These are phyloP conservation scores for Naegleria gruberi DNA, from an alignment of 208 protist species.

Conservation along the genomic window DNA sequence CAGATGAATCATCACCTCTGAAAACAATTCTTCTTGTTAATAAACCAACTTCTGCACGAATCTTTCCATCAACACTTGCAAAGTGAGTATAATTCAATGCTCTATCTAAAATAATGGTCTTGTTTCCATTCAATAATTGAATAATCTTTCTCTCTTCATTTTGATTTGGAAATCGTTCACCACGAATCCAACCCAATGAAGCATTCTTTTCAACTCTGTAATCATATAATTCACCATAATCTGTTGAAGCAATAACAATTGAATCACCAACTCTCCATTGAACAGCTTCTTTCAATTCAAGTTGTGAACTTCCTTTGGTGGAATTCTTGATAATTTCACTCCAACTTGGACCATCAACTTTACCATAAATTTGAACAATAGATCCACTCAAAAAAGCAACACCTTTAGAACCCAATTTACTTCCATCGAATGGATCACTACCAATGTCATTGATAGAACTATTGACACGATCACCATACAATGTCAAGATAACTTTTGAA, in stretches of 20 bases:
- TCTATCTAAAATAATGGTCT: background rate
- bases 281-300: background rate
- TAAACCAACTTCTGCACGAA: background rate
- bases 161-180: background rate
- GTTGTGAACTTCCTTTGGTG: background rate
- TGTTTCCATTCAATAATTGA: background rate
- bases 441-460: background rate
- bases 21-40: conserved; percentile 2
- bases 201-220: too few species aligned
- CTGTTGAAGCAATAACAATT: background rate
- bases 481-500: background rate
- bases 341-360: background rate
- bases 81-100: conserved; percentile 12
- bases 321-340: background rate
- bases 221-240: background rate
- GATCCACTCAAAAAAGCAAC: background rate
- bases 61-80: background rate
- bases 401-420: background rate
- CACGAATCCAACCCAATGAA: background rate
- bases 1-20: background rate
- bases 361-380: background rate
- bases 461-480: background rate
- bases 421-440: background rate
- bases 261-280: background rate
- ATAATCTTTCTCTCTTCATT: background rate